phyloP scores from a whole-genome alignment of 257 asterid genomes.

The Galeopsis tetrahit region DNA sequence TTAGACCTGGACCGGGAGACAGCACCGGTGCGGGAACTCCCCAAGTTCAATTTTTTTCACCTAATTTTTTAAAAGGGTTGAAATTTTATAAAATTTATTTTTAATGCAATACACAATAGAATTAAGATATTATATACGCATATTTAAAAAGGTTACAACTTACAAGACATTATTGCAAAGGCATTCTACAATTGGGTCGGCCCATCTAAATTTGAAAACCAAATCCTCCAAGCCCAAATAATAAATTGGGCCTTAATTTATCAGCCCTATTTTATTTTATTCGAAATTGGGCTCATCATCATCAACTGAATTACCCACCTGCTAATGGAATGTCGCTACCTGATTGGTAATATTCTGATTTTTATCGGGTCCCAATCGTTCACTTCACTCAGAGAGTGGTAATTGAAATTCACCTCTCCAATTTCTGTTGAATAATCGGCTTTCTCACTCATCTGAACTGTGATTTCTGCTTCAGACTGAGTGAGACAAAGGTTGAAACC shows the following conservation, averaged over 20 bases:
- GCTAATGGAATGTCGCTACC: constrained; percentile 12
- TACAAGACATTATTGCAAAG: too few relatives aligned
- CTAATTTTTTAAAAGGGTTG: too few relatives aligned
- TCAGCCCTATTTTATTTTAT: too few relatives aligned
- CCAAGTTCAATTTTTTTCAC: too few relatives aligned
- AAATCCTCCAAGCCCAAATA: constrained; percentile 16
- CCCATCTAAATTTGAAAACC: neutral
- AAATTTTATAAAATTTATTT: too few relatives aligned
- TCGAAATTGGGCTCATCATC: constrained; percentile 1
- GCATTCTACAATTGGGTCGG: constrained; percentile 4
- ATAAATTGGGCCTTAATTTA: neutral
- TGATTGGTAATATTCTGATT: neutral
- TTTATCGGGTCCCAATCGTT: neutral
- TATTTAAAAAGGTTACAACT: too few relatives aligned
- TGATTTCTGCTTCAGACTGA: constrained; percentile 32
- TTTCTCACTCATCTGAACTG: constrained; percentile 35
- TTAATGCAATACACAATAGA: too few relatives aligned
- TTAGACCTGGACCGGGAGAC: too few relatives aligned
- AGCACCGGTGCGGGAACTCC: too few relatives aligned
- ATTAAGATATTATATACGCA: too few relatives aligned
- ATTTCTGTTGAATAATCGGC: neutral
- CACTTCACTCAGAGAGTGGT: neutral
- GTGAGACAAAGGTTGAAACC: constrained; percentile 20
- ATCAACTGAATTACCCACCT: constrained; percentile 38
- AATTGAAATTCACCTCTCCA: neutral